Base-by-base conservation (phyloP, 805 yeast species). In the Brettanomyces naardenensis region DNA sequence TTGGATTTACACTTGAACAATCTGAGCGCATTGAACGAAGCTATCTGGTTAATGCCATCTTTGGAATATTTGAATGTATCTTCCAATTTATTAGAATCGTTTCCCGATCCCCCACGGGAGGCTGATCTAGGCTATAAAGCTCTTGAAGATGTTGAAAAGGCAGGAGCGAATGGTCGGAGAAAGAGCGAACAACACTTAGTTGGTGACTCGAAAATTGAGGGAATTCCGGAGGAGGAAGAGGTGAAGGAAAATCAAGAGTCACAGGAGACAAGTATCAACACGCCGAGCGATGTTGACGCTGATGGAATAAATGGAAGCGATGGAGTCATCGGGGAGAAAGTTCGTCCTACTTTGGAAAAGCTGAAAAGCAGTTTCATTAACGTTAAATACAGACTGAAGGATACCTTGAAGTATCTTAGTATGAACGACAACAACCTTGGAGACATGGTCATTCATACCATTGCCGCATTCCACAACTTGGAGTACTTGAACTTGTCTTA, bases 1-100 rank as follows among this genome's bases (percentile, higher is more conserved):
- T 64, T 90, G 39, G 96, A 90, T 56, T 61, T 87, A 31, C 96
- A 90, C 59, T 75, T 84, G 31, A 90, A 90, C 59, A 88, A 88
- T 52, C 65, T 90, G 46, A 79, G 85, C 46, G 55, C 64, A 6
- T 62, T 90, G 21, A 84, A 87, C 0, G 69, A 70, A 21, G 81
- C 76, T 17, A 68, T 84, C 25, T 84, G 89, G 82, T 62, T 70
- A 37, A 58, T 85, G 50, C 59, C 57, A 29, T 71, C 75, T 5
- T 66, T 84, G 46, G 67, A 73, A 4, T 57, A 61, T 4, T 64
- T 87, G 44, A 87, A 87, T 57, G 67, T 81, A 1, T 78, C 95
- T 0, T 82, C 94, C 0, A 87, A 87, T 49, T 64, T 79, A 45
- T 61, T 84, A 21, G 75, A 74, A 23, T 51, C 68, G 0, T 74